A percentile compares a stretch with the other conserved stretches of the same genome.
Conservation (phyloP, 805 yeast species). For the Kazachstania taianensis region DNA sequence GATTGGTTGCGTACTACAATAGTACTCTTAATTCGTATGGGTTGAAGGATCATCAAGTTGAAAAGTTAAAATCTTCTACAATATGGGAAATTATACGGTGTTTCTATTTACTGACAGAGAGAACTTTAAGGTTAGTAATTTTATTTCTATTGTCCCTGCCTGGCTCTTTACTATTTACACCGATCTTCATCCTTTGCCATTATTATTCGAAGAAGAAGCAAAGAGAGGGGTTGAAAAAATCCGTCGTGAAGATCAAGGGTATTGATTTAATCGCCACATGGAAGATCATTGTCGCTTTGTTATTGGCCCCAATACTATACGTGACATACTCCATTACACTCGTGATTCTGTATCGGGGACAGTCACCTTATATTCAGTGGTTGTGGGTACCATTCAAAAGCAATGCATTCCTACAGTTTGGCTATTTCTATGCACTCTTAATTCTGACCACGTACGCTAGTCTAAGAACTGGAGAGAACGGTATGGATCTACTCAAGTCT, state of each 20-base stretch:
- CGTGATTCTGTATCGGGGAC: slow-evolving; percentile 30
- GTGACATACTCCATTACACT: slow-evolving; percentile 52
- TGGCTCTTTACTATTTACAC: slow-evolving; percentile 73
- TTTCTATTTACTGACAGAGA: slow-evolving; percentile 38
- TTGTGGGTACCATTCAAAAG: slow-evolving; percentile 25
- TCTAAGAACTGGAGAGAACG: slow-evolving; percentile 79
- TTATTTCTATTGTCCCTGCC: slow-evolving; percentile 64
- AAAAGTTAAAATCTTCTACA: slow-evolving; percentile 32
- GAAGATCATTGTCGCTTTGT: slow-evolving; percentile 80
- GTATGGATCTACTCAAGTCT: slow-evolving; percentile 75
- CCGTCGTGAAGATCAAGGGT: slow-evolving; percentile 83
- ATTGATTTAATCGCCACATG: slow-evolving; percentile 90
- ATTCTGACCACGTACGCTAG: slow-evolving; percentile 82
- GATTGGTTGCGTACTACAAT: slow-evolving; percentile 61
- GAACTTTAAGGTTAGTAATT: slow-evolving; percentile 43
- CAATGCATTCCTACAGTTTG: slow-evolving; percentile 26
- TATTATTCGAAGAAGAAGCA: slow-evolving; percentile 64
- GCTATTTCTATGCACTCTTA: slow-evolving; percentile 42
- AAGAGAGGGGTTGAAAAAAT: slow-evolving; percentile 71
- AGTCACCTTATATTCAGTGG: slow-evolving; percentile 15
- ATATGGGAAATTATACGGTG: slow-evolving; percentile 38
- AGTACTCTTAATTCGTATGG: slow-evolving; percentile 52
- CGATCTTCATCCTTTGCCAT: slow-evolving; percentile 71
- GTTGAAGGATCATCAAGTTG: slow-evolving; percentile 63
- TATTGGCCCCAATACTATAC: slow-evolving; percentile 77